Evolutionary conservation across 139 green algal genomes (phyloP), one percentile per base, ranked within the genome.

Genomic region (Microglena sp.): DNA sequence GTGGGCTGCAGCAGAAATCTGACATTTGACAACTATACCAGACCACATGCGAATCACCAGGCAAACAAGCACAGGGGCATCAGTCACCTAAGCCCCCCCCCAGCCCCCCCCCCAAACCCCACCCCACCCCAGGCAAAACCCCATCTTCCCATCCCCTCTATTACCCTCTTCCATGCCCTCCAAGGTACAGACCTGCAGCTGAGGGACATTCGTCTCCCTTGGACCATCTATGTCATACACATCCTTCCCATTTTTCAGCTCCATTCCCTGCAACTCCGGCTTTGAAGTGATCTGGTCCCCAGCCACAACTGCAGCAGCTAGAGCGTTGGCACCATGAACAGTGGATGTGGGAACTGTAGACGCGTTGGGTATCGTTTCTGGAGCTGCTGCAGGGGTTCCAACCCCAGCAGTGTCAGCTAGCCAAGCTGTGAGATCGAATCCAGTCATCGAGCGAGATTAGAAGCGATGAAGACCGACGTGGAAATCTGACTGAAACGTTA

Each of bases 171-270:
- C n/a, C n/a, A n/a, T n/a, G n/a, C n/a, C 35, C 26, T 31, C 43
- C 5, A 27, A 58, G 27, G 1, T 18, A 33, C 59, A 5, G 27
- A 83, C 79, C 62, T 78, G 68, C 58, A 87, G 75, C 59, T 85
- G 67, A 8, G 73, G 62, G 74, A 2, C 53, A 31, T 35, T 79
- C 71, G 27, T 22, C 45, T 4, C 33, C 58, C 58, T 53, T 6
- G 21, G 33, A 7, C 6, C 58, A 27, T 65, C 58, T 3, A 65
- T 53, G 58, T 65, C 33, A 26, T 55, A 65, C 31, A 15, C 8
- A 34, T 53, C 34, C 22, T 4, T 34, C 11, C 8, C 56, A 18
- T 11, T 31, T 4, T 26, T 28, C 61, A 67, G 61, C 5, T 22
- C 26, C 43, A 43, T 53, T 26, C 61, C 61, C 21, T 57, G 33